Evolutionary conservation across 306 rosid species (phyloP).

Genomic region (Adenanthera pavonina): DNA sequence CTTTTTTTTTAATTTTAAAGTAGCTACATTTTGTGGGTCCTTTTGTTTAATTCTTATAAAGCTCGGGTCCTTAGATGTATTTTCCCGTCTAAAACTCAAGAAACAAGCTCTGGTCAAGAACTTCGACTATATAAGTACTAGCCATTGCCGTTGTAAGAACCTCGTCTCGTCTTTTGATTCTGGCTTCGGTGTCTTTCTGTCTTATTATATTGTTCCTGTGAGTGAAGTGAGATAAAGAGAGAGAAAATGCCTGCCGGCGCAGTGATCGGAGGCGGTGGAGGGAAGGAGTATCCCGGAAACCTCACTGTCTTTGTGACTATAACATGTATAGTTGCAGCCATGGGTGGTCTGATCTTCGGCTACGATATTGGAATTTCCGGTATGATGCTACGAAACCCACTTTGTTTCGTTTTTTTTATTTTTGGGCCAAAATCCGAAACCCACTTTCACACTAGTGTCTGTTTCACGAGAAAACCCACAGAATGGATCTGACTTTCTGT

Average conservation of each 20-base stretch:
- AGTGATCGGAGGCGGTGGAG: slow-evolving; percentile 43
- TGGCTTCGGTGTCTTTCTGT: not conserved
- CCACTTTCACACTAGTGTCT: not conserved
- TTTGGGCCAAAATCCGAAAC: not conserved
- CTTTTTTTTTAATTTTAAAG: not conserved
- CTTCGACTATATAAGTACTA: slow-evolving; percentile 41
- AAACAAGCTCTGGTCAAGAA: not conserved
- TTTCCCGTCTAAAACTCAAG: not conserved
- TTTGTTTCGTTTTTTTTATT: not conserved
- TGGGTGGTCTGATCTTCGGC: slow-evolving; percentile 98
- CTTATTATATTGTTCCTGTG: not conserved
- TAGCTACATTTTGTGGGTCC: not conserved
- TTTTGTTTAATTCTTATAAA: not conserved
- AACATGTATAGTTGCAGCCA: slow-evolving; percentile 89
- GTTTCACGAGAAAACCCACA: not conserved
- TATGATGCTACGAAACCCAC: slow-evolving; percentile 9
- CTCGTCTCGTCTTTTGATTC: slow-evolving; percentile 1
- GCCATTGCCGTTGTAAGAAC: slow-evolving; percentile 8
- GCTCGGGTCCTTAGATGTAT: not conserved
- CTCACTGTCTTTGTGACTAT: slow-evolving; percentile 71
- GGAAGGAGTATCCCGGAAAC: slow-evolving; percentile 70
- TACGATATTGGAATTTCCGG: slow-evolving; percentile 97
- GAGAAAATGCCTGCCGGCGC: slow-evolving; percentile 77
- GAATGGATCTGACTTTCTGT: not conserved
- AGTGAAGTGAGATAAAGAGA: slow-evolving; percentile 28